Conservation (phyloP, 2,329 filamentous ascomycete species). For the Trichophyton benhamiae region DNA sequence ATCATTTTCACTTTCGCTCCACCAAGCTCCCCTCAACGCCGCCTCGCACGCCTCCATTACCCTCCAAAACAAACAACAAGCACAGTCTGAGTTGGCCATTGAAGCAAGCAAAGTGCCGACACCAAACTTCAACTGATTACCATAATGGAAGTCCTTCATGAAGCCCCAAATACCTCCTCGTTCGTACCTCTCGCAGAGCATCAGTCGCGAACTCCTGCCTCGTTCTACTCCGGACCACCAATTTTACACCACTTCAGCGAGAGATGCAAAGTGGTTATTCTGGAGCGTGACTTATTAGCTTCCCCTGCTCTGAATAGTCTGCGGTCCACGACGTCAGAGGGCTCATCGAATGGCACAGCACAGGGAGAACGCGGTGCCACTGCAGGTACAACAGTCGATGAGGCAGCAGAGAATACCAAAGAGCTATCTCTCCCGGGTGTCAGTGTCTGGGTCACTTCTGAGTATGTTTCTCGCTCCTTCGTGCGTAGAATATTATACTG, state of each 20-base stretch:
- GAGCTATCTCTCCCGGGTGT: slow-evolving; percentile 30
- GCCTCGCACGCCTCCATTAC: not conserved
- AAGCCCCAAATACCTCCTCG: slow-evolving; percentile 27
- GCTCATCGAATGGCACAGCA: not conserved
- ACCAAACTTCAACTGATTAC: not conserved
- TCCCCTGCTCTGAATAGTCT: slow-evolving; percentile 26
- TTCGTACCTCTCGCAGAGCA: slow-evolving; percentile 35
- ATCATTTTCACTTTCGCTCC: not conserved
- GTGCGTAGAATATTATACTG: not conserved
- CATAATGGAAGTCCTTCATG: slow-evolving; percentile 32
- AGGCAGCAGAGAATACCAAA: slow-evolving; percentile 16
- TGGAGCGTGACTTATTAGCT: slow-evolving; percentile 29
- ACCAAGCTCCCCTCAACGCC: not conserved
- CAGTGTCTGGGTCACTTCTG: slow-evolving; percentile 38
- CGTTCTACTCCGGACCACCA: slow-evolving; percentile 36
- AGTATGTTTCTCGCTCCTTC: slow-evolving; percentile 24
- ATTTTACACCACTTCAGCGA: slow-evolving; percentile 37
- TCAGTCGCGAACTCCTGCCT: slow-evolving; percentile 37
- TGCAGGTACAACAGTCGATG: slow-evolving; percentile 1
- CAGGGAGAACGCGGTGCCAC: slow-evolving; percentile 5
- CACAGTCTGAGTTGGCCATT: not conserved
- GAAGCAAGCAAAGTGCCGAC: not conserved
- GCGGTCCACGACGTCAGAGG: slow-evolving; percentile 9
- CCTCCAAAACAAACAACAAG: not conserved
- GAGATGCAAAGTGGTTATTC: slow-evolving; percentile 33